Evolutionary conservation across 208 protist genomes (phyloP), one percentile per base, ranked within the genome.

Genomic region (Herpetomonas tarakana): DNA sequence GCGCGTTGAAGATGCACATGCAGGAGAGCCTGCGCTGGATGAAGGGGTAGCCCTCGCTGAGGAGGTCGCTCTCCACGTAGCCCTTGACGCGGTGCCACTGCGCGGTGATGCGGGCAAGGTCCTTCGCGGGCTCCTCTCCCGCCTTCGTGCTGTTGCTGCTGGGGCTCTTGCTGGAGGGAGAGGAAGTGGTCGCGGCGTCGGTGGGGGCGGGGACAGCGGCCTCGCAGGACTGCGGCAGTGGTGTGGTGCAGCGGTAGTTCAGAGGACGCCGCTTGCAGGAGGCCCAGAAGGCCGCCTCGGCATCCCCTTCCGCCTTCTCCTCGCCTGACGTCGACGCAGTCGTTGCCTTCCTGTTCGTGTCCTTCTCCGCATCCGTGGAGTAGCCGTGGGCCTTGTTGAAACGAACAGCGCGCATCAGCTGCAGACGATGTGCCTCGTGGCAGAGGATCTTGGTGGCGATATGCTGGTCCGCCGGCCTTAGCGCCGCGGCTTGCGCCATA

Each of bases 1-100:
- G 57, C 2, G 82, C 62, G 63, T 86, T 85, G 63, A 85, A 89
- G 25, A 89, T 49, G 59, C 78, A 86, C 71, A 85, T 73, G 61
- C 69, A 83, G n/a, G 78, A 89, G n/a, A 86, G 52, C 28, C 74
- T 56, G 2, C 76, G 82, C 65, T 76, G 78, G 24, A 81, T 61
- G 3, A 58, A 52, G 0, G 47, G 47, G 19, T 39, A 63, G 41
- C 64, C 68, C 50, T 69, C 68, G 52, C 68, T 63, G 62, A 73
- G 69, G 2, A 83, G 45, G 56, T 79, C 71, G 22, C 62, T 41
- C 58, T 76, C 75, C 0, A 79, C 74, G 27, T 76, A 63, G 38
- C 62, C 58, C 16, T 65, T 68, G 47, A 82, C 64, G 30, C 49
- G 44, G 18, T 45, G 61, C 77, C 78, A 89, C 65, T 85, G 73